Base-by-base conservation (phyloP, 352 stramenopile species). In the Aphanomyces invadans region DNA sequence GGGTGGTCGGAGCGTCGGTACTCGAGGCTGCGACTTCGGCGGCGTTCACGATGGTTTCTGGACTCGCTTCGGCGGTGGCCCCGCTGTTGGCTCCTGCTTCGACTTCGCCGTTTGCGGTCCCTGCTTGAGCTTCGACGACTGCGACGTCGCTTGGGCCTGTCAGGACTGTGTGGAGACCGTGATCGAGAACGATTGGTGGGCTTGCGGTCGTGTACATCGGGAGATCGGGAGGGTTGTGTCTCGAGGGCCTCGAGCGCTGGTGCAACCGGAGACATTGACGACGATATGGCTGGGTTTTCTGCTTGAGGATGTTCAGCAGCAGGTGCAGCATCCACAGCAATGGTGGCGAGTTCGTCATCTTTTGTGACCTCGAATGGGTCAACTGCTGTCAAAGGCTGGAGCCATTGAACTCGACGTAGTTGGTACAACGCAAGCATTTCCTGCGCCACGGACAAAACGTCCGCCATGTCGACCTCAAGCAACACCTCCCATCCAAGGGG, bases 371-470 rank as follows among this genome's bases (percentile, higher is more conserved):
- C 78, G 56, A 90, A 92, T 17, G 81, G 81, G 62, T 92, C 79
- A 4, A 77, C 70, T 17, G 83, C 76, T 0, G 84, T 92, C 1
- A 93, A 73, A 7, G 84, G 78, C 25, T 93, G 78, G 1, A 93
- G 61, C 84, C 84, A 93, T 49, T 76, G 57, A 44, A 88, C 56
- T 29, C 78, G 81, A 61, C 81, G 65, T 29, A 76, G 63, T 39
- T 68, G 75, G 71, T 93, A 91, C 2, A 91, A 70, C 31, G 74
- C 61, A 72, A 87, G 72, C 49, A 93, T 86, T 17, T 74, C 78
- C 11, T 76, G 60, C 51, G 77, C 79, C 46, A 81, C 80, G 0
- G 63, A 70, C 32, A 83, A 72, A 17, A 93, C 65, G 56, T 81
- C 72, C 31, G 63, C 46, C 39, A 76, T 73, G 23, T 84, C 73